A percentile compares a stretch with the other conserved stretches of the same genome.
phyloP scores from a whole-genome alignment of 1,284 basidiomycete genomes.

The Ustilago vetiveriae region DNA sequence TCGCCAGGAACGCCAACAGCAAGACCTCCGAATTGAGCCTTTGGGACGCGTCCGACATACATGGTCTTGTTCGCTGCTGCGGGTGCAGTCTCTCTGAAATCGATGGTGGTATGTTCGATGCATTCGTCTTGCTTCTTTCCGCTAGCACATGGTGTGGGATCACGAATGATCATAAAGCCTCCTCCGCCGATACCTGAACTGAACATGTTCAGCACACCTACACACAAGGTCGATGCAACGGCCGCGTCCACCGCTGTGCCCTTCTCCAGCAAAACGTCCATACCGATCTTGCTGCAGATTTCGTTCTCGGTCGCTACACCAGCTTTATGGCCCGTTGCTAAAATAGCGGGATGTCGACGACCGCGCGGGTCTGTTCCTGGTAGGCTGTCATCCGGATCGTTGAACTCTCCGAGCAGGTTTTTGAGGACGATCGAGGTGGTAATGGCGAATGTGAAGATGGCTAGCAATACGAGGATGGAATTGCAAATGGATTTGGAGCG shows the following conservation, averaged over 20 bases:
- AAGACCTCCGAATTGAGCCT: constrained; percentile 57
- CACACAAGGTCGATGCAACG: constrained; percentile 72
- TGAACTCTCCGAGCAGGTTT: constrained; percentile 35
- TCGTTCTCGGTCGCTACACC: constrained; percentile 56
- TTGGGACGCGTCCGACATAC: constrained; percentile 50
- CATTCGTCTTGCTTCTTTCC: constrained; percentile 3
- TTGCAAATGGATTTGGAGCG: constrained; percentile 16
- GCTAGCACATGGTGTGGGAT: constrained; percentile 72
- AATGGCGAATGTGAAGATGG: constrained; percentile 37
- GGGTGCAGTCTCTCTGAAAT: constrained; percentile 69
- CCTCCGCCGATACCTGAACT: constrained; percentile 69
- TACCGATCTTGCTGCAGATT: constrained; percentile 46
- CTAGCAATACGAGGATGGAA: constrained; percentile 41
- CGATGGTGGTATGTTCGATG: constrained; percentile 65
- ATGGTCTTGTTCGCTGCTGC: constrained; percentile 68
- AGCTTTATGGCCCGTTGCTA: constrained; percentile 41
- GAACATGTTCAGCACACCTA: constrained; percentile 68
- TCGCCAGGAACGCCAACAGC: constrained; percentile 67
- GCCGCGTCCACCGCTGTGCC: constrained; percentile 92
- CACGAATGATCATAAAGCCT: constrained; percentile 59
- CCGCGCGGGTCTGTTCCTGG: constrained; percentile 27
- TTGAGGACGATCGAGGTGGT: constrained; percentile 37
- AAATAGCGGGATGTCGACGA: constrained; percentile 38
- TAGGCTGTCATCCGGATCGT: constrained; percentile 5
- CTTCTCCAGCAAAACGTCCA: constrained; percentile 71